Percentiles rank a stretch among this genome's conserved stretches.
phyloP scores from a whole-genome alignment of 495 filamentous ascomycete genomes.

The Tetracladium setigerum region DNA sequence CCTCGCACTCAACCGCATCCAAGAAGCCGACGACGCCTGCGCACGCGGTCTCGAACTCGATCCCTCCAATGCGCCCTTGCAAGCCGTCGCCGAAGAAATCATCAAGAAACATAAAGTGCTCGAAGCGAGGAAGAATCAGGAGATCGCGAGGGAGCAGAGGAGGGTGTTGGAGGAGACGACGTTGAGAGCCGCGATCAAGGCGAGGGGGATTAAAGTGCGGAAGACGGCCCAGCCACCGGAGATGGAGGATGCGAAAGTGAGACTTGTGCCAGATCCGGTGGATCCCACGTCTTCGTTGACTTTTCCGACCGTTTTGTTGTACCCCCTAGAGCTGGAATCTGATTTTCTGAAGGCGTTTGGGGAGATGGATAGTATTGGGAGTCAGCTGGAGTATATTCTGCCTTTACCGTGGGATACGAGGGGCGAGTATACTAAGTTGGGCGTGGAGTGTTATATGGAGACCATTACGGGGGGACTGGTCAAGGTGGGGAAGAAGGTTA shows the following conservation, averaged over 20 bases:
- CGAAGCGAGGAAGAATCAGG: constrained; percentile 30
- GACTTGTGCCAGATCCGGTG: constrained; percentile 62
- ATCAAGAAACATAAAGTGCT: constrained; percentile 36
- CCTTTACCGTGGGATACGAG: constrained; percentile 73
- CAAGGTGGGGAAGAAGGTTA: constrained; percentile 81
- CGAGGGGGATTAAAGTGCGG: constrained; percentile 60
- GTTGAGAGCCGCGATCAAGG: constrained; percentile 62
- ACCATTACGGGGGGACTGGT: constrained; percentile 71
- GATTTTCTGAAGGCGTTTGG: constrained; percentile 85
- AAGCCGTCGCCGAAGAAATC: constrained; percentile 45
- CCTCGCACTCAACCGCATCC: constrained; percentile 60
- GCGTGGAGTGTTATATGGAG: constrained; percentile 88
- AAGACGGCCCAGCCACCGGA: constrained; percentile 67
- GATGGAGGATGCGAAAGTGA: constrained; percentile 67
- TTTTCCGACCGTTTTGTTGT: constrained; percentile 79
- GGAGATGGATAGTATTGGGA: constrained; percentile 59
- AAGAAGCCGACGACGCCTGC: constrained; percentile 71
- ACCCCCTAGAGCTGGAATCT: constrained; percentile 65
- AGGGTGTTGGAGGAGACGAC: constrained; percentile 46
- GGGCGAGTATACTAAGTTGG: constrained; percentile 51
- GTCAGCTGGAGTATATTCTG: constrained; percentile 76
- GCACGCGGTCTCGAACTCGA: constrained; percentile 64
- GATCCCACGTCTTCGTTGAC: constrained; percentile 60
- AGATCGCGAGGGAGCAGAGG: constrained; percentile 43
- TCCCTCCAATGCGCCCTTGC: constrained; percentile 46